Evolutionary conservation across 495 filamentous ascomycete species (phyloP).

Genomic region (Aspergillus funiculosus): DNA sequence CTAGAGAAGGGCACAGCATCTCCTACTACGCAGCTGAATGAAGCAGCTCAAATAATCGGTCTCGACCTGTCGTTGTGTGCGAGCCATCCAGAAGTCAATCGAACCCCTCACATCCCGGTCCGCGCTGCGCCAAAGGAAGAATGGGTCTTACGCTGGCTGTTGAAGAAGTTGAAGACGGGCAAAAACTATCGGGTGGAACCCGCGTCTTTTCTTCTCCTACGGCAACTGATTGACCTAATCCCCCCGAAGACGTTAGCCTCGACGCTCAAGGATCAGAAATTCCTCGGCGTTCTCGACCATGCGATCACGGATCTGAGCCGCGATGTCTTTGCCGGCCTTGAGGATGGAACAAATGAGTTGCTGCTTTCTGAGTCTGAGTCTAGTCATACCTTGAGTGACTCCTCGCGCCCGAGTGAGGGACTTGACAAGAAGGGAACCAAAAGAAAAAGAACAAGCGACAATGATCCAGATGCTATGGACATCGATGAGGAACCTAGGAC

Average conservation of each 20-base stretch:
- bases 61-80: constrained; percentile 38
- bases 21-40: constrained; percentile 37
- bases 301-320: constrained; percentile 35
- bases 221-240: constrained; percentile 42
- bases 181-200: constrained; percentile 42
- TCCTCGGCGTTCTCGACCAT: constrained; percentile 39
- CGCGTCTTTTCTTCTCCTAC: constrained; percentile 45
- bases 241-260: constrained; percentile 42
- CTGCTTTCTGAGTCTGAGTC: constrained; percentile 32
- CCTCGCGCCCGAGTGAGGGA: constrained; percentile 22
- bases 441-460: constrained; percentile 34
- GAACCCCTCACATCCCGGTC: constrained; percentile 21
- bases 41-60: constrained; percentile 45
- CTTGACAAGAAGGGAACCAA: constrained; percentile 42
- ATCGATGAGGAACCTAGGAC: constrained; percentile 33
- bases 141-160: constrained; percentile 63
- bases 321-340: constrained; percentile 30
- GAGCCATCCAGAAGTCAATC: constrained; percentile 31
- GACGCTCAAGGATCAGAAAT: constrained; percentile 47
- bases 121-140: constrained; percentile 50
- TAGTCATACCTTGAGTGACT: constrained; percentile 37
- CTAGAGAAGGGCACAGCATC: constrained; percentile 46
- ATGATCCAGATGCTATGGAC: constrained; percentile 34
- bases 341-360: constrained; percentile 21
- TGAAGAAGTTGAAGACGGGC: constrained; percentile 51